phyloP scores from a whole-genome alignment of 2,329 filamentous ascomycete genomes.

The Monilinia fructigena region DNA sequence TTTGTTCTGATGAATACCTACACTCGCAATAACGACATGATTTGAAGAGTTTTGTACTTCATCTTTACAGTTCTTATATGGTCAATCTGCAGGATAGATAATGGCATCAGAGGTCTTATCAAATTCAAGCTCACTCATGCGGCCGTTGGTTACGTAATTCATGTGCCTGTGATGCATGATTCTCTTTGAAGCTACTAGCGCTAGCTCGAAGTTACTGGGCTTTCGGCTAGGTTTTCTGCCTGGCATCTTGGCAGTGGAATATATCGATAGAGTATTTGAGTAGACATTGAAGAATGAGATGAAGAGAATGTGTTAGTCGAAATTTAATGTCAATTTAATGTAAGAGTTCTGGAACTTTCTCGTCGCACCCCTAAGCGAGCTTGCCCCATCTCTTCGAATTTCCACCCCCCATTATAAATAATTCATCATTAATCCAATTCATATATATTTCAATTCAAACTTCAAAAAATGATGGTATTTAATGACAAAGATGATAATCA shows the following conservation, averaged over 20 bases:
- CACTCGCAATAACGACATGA: neutral
- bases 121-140: neutral
- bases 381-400: no score
- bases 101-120: neutral
- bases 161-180: neutral
- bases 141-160: neutral
- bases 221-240: neutral
- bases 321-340: neutral
- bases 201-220: neutral
- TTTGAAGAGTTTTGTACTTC: no score
- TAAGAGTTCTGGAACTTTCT: no score
- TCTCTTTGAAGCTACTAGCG: neutral
- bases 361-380: no score
- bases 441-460: no score
- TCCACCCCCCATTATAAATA: no score
- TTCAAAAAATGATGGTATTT: no score
- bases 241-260: neutral
- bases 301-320: neutral
- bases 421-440: no score
- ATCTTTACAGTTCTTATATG: neutral
- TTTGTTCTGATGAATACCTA: neutral
- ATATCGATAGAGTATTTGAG: neutral
- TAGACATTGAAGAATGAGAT: neutral
- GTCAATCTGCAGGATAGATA: neutral
- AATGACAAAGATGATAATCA: no score